phyloP scores from a whole-genome alignment of 1,284 basidiomycete genomes.

The Pterula multifida region DNA sequence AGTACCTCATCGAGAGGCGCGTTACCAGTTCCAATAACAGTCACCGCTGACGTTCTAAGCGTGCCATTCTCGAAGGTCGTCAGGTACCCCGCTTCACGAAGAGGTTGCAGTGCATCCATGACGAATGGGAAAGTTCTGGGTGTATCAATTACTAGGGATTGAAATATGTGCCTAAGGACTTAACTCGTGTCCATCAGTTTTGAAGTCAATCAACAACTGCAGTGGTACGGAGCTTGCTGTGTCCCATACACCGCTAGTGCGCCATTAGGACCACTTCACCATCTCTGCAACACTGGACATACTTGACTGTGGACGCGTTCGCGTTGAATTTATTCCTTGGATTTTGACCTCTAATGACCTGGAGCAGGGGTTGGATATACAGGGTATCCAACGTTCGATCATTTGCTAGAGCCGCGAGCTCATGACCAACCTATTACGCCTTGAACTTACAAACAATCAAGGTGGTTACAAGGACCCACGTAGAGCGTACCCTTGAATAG shows the following conservation, averaged over 20 bases:
- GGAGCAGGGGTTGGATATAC: conserved; percentile 35
- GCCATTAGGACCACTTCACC: conserved; percentile 4
- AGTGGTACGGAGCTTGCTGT: conserved; percentile 27
- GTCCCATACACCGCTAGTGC: conserved; percentile 32
- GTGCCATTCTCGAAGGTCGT: conserved; percentile 33
- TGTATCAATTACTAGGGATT: background rate
- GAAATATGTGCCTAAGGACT: conserved; percentile 10
- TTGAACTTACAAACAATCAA: background rate
- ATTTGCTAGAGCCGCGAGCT: conserved; percentile 21
- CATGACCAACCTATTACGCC: conserved; percentile 32
- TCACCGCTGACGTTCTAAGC: conserved; percentile 25
- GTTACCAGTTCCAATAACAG: conserved; percentile 42
- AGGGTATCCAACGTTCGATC: conserved; percentile 27
- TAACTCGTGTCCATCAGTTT: conserved; percentile 37
- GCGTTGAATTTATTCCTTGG: conserved; percentile 27
- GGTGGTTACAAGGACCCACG: conserved; percentile 16
- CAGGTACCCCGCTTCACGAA: conserved; percentile 31
- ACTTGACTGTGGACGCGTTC: conserved; percentile 30
- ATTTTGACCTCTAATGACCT: conserved; percentile 31
- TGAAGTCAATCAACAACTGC: conserved; percentile 40
- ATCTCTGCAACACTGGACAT: conserved; percentile 10
- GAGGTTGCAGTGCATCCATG: conserved; percentile 31
- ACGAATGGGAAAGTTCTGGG: conserved; percentile 33
- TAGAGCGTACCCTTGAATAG: conserved; percentile 33
- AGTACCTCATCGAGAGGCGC: conserved; percentile 38